Evolutionary conservation across 805 yeast species (phyloP).

Genomic region (Debaryomyces hansenii): DNA sequence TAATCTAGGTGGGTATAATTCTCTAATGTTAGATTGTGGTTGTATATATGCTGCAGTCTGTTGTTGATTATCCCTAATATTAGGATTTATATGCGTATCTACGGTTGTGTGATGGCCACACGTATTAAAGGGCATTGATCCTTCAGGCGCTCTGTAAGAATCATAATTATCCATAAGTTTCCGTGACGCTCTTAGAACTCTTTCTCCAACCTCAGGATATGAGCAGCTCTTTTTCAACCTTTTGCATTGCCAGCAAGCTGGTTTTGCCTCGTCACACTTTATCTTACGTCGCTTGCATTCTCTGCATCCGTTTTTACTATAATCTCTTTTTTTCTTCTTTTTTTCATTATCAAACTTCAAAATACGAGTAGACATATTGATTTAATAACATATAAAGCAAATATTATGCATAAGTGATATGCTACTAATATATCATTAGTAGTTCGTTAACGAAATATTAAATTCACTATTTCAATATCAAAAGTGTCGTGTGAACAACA

Average conservation of each 20-base stretch:
- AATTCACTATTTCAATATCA: no score
- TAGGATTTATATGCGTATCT: background rate
- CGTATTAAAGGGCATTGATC: background rate
- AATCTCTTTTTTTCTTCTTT: constrained; percentile 12
- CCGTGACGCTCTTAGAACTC: constrained; percentile 22
- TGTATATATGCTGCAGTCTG: background rate
- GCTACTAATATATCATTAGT: no score
- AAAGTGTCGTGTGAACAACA: no score
- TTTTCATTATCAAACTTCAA: constrained; percentile 2
- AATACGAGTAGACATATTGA: constrained; percentile 2
- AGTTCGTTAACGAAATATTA: no score
- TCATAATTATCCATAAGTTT: constrained; percentile 3
- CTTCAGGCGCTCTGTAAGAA: background rate
- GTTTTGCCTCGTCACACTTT: constrained; percentile 39
- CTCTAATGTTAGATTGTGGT: constrained; percentile 1
- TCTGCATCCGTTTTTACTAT: constrained; percentile 39
- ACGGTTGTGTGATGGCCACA: background rate
- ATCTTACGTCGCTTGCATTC: constrained; percentile 46
- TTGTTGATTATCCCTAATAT: no score
- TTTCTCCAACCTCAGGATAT: constrained; percentile 28
- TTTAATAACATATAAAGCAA: no score
- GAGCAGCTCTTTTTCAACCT: constrained; percentile 27
- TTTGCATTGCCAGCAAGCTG: constrained; percentile 35
- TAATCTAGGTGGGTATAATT: background rate
- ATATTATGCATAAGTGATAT: no score